Evolutionary conservation across 306 rosid genomes (phyloP).

Genomic region (Casuarina equisetifolia): DNA sequence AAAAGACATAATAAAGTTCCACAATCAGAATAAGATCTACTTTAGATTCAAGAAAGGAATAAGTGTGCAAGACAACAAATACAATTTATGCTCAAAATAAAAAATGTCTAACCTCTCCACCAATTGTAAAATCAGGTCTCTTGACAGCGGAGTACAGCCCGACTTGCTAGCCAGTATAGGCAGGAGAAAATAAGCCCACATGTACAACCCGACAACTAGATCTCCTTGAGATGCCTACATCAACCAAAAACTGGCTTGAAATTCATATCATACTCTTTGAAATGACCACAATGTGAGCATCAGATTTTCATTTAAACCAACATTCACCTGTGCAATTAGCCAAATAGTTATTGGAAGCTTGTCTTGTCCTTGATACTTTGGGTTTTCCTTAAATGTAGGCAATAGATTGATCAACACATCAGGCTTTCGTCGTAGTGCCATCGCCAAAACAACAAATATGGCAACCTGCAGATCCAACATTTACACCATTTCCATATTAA

Average conservation of each 20-base stretch:
- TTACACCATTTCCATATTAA: conserved; percentile 9
- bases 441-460: conserved; percentile 47
- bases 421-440: conserved; percentile 46
- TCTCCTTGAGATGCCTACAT: conserved; percentile 50
- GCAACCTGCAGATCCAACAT: conserved; percentile 43
- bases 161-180: conserved; percentile 48
- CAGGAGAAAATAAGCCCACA: conserved; percentile 47
- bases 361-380: conserved; percentile 44
- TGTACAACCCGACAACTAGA: conserved; percentile 37
- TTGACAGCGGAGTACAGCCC: conserved; percentile 42
- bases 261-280: too few species aligned
- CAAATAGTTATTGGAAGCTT: conserved; percentile 44
- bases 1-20: not conserved
- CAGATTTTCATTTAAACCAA: conserved; percentile 1
- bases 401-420: conserved; percentile 47
- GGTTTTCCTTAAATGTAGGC: conserved; percentile 40
- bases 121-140: conserved; percentile 50
- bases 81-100: conserved; percentile 10
- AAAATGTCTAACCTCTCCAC: conserved; percentile 45
- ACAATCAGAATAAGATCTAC: not conserved
- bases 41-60: not conserved
- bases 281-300: not conserved
- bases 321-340: conserved; percentile 50
- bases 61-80: conserved; percentile 4
- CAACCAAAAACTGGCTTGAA: conserved; percentile 3